These are phyloP conservation scores for Trichocladium antarcticum DNA, from an alignment of 495 filamentous ascomycete species.

Conservation along the genomic window DNA sequence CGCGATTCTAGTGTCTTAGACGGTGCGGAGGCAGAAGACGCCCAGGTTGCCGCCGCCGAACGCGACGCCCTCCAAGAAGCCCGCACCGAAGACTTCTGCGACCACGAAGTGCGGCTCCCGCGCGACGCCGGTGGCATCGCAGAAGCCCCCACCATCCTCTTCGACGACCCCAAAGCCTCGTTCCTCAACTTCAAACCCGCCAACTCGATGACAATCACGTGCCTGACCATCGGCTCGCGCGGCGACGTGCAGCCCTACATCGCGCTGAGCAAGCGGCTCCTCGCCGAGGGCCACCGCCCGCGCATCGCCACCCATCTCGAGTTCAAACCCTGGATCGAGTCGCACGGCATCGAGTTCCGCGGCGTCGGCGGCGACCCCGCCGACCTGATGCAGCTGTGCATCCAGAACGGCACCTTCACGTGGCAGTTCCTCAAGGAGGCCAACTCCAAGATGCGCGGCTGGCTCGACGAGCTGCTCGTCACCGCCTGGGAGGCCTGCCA, in stretches of 20 bases:
- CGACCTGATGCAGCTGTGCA: conserved; percentile 89
- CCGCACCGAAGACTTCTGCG: conserved; percentile 47
- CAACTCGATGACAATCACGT: conserved; percentile 75
- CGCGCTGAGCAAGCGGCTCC: conserved; percentile 80
- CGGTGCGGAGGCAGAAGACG: conserved; percentile 56
- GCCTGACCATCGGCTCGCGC: conserved; percentile 87
- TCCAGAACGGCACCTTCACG: conserved; percentile 96
- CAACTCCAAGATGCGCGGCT: conserved; percentile 78
- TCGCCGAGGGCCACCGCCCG: conserved; percentile 76
- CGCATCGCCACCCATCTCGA: conserved; percentile 88
- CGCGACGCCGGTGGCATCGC: conserved; percentile 39
- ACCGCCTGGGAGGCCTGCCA: conserved; percentile 83
- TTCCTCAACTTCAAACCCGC: conserved; percentile 91
- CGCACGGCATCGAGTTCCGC: conserved; percentile 85
- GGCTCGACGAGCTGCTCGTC: conserved; percentile 78
- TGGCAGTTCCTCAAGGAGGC: conserved; percentile 82
- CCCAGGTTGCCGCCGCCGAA: conserved; percentile 70
- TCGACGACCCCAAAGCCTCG: conserved; percentile 84
- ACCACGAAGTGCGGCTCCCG: conserved; percentile 48
- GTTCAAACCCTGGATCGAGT: conserved; percentile 78
- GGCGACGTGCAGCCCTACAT: conserved; percentile 98
- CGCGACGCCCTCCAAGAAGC: conserved; percentile 74
- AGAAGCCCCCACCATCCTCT: conserved; percentile 62
- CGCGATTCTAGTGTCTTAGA: conserved; percentile 60
- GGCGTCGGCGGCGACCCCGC: conserved; percentile 84